Conservation (phyloP, 371 early-diverging fungal genomes). For the Nematocida parisii region DNA sequence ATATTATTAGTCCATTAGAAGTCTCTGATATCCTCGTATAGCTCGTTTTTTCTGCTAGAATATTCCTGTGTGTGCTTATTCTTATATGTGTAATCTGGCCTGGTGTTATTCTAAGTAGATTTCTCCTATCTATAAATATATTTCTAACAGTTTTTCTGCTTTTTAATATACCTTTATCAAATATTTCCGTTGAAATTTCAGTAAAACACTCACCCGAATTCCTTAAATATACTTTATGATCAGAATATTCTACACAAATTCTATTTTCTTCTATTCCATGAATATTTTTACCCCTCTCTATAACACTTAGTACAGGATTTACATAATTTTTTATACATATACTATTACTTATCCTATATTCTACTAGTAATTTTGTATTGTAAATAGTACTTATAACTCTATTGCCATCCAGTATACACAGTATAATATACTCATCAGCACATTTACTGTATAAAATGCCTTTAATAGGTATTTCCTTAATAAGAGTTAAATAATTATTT, state of each 20-base stretch:
- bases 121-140: slow-evolving; percentile 17
- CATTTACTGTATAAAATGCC: not conserved
- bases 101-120: not conserved
- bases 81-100: not conserved
- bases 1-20: not conserved
- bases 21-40: not conserved
- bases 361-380: not conserved
- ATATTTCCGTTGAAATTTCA: not conserved
- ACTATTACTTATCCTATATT: not conserved
- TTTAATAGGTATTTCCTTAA: not conserved
- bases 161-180: not conserved
- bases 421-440: slow-evolving; percentile 5
- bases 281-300: no score
- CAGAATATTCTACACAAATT: not conserved
- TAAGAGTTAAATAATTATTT: not conserved
- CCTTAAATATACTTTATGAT: not conserved
- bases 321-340: no score
- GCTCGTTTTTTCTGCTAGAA: not conserved
- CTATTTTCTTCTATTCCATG: no score
- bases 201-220: not conserved
- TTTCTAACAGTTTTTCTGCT: not conserved
- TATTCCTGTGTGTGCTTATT: not conserved
- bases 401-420: not conserved
- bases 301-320: no score
- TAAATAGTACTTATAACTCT: not conserved